A percentile compares a stretch with the other conserved stretches of the same genome.
phyloP scores from a whole-genome alignment of 148 eudicot species.

The Polygonum aviculare region DNA sequence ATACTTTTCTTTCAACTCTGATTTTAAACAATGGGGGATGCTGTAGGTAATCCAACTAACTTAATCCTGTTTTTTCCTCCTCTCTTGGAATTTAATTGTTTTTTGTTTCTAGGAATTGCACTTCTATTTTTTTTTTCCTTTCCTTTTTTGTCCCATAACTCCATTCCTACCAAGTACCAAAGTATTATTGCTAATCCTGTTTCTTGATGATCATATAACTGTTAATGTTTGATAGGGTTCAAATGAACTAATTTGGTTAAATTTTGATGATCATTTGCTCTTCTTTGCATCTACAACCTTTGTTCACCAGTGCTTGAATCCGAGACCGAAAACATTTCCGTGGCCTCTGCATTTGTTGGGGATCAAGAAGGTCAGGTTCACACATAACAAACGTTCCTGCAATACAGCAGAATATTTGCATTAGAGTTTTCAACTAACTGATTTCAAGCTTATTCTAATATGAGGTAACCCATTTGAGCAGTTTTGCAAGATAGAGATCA shows the following conservation, averaged over 20 bases:
- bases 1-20: not conserved
- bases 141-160: too few relatives aligned
- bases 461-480: not conserved
- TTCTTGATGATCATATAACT: too few relatives aligned
- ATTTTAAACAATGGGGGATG: not conserved
- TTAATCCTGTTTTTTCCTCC: not conserved
- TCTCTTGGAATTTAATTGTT: too few relatives aligned
- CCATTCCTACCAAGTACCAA: too few relatives aligned
- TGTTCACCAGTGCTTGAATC: not conserved
- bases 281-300: not conserved
- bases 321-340: not conserved
- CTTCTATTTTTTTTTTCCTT: not conserved
- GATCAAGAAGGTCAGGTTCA: conserved; percentile 1
- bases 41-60: not conserved
- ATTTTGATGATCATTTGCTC: not conserved
- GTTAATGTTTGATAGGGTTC: not conserved
- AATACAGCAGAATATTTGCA: not conserved
- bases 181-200: too few relatives aligned
- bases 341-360: conserved; percentile 2
- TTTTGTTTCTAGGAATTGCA: not conserved
- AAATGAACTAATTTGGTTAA: not conserved
- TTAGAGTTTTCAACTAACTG: not conserved
- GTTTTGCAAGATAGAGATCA: conserved; percentile 1
- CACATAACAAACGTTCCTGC: not conserved
- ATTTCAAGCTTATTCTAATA: not conserved